Evolutionary conservation across 1,284 basidiomycete genomes (phyloP), one percentile per base, ranked within the genome.

Genomic region (Melampsora occidentalis): DNA sequence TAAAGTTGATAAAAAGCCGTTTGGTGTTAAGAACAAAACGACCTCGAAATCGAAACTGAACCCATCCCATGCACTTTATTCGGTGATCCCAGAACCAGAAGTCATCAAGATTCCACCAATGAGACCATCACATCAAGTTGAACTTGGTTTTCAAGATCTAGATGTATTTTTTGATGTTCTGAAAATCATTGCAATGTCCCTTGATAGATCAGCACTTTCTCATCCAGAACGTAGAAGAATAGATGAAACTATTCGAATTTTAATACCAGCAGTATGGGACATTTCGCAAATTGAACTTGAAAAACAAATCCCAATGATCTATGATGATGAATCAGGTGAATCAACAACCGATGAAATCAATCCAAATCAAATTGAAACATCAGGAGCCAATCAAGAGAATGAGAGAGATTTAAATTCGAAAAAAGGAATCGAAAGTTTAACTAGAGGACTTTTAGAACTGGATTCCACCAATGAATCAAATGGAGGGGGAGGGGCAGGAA

Each of bases 101-200:
- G 53, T 59, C n/a, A 59, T 31, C 4, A 59, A 59, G 53, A 28
- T 59, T 22, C 53, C 49, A 31, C 72, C 72, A 16, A 39, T 65
- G 6, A 66, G 65, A 68, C 48, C 73, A 28, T 42, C 53, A 48
- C 73, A 76, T 64, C 73, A 76, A 64, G 22, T 69, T 31, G 73
- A 76, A 48, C 61, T 76, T 9, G 66, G 73, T n/a, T 69, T 76
- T 59, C 25, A 76, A 63, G 73, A 76, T 31, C 33, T 51, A 48
- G 73, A 76, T 6, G 61, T 69, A 12, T 76, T 76, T 31, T 76
- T 69, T 76, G 73, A 76, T 42, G 73, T 64, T 9, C 33, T 76
- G 25, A 61, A 66, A 22, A 76, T 76, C 31, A 64, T 76, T 46
- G 59, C 61, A 22, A 69, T 76, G 67, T 51, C 67, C 3, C 59